A percentile compares a stretch with the other conserved stretches of the same genome.
These are phyloP conservation scores for Quercus wislizeni DNA, from an alignment of 306 rosid species.

Conservation along the genomic window DNA sequence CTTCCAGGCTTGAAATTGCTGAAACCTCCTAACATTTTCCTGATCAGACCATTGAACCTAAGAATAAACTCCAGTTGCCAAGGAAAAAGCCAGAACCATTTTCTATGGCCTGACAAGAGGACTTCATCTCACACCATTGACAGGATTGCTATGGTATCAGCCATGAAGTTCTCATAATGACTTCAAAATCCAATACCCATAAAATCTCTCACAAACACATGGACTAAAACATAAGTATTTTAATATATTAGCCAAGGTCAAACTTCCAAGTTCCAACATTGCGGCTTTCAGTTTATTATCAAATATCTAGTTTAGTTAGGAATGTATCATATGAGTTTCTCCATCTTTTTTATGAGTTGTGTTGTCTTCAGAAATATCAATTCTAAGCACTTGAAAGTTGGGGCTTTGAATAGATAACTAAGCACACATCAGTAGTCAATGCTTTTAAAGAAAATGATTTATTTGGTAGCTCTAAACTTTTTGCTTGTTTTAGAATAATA, in stretches of 20 bases:
- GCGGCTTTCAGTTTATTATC: background rate
- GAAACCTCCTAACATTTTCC: background rate
- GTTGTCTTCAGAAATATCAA: too few relatives aligned
- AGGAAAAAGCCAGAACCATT: background rate
- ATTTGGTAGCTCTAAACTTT: too few relatives aligned
- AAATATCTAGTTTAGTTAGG: background rate
- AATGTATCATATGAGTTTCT: background rate
- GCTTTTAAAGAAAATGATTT: too few relatives aligned
- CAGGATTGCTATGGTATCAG: background rate
- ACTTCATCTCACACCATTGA: background rate
- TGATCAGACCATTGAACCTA: background rate
- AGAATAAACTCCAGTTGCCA: background rate
- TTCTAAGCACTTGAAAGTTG: too few relatives aligned
- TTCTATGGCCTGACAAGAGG: background rate
- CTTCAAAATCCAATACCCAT: background rate
- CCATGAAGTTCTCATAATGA: background rate
- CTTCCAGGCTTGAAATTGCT: background rate
- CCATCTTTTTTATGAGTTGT: background rate
- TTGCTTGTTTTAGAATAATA: too few relatives aligned
- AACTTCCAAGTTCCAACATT: background rate
- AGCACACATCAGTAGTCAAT: too few relatives aligned
- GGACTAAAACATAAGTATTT: background rate
- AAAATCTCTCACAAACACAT: background rate
- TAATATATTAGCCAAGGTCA: background rate
- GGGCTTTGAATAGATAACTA: too few relatives aligned